Evolutionary conservation across 2,329 filamentous ascomycete genomes (phyloP), one percentile per base, ranked within the genome.

Genomic region (Alternaria sp.): DNA sequence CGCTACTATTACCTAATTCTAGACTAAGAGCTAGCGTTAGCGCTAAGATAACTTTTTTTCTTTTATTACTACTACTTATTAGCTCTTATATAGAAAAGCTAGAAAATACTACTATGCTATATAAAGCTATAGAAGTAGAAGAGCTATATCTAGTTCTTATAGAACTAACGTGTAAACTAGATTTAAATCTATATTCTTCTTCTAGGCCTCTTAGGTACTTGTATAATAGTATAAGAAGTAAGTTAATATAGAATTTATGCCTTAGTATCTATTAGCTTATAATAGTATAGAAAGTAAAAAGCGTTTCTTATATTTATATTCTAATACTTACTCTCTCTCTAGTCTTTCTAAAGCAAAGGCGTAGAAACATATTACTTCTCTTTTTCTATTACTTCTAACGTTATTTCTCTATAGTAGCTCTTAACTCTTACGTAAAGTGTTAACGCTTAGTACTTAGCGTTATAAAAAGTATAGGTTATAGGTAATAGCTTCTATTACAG

Each of bases 361-460:
- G 69, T 65, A 70, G 62, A 17, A n/a, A 57, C 57, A 53, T 63
- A 57, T 49, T 66, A 51, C 62, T 68, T 69, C 44, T 60, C 53
- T 71, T 67, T 70, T 59, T 46, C 58, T 62, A 70, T 68, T 63
- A 67, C 67, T 72, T 47, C 72, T 74, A 75, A 73, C 67, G 71
- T 76, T 71, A 77, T 77, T 76, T 77, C 70, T 73, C 63, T 72
- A 70, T 65, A 72, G 72, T 69, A 74, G 70, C 72, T 76, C 74
- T 76, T 75, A 73, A 77, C 77, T 74, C 67, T 69, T 64, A 66
- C 66, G 73, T 69, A 74, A 73, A 77, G 68, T 66, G 65, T 69
- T 73, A 73, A 69, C 68, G 66, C 70, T 67, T 46, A 65, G 74
- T 73, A 75, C 26, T 28, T 28, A 28, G 26, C 6, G 1, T 28